A percentile compares a stretch with the other conserved stretches of the same genome.
Evolutionary conservation across 2,329 filamentous ascomycete genomes (phyloP).

Genomic region (Trichothecium roseum): DNA sequence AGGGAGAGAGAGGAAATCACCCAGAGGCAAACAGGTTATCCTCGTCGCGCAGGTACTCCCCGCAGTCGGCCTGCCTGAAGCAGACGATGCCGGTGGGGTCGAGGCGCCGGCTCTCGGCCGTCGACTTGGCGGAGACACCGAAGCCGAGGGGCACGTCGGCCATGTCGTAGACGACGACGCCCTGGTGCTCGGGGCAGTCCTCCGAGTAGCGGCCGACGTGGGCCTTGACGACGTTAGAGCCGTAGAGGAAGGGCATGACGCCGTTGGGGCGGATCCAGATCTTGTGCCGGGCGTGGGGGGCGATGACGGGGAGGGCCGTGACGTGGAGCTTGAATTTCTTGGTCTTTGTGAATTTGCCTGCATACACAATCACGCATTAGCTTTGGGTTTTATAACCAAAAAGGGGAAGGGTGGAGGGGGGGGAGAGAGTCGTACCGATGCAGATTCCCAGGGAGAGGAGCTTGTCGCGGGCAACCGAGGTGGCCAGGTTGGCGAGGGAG

Average conservation of each 20-base stretch:
- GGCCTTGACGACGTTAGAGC: slow-evolving; percentile 69
- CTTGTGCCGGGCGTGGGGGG: slow-evolving; percentile 89
- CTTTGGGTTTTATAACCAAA: too few species aligned
- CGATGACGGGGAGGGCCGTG: slow-evolving; percentile 77
- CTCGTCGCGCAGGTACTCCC: slow-evolving; percentile 86
- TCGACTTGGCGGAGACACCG: slow-evolving; percentile 80
- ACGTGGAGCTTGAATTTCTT: slow-evolving; percentile 94
- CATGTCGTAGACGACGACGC: slow-evolving; percentile 84
- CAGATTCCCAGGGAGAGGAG: slow-evolving; percentile 85
- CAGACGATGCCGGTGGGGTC: slow-evolving; percentile 85
- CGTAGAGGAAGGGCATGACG: slow-evolving; percentile 95
- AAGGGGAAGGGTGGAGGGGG: slow-evolving; percentile 4
- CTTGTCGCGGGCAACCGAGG: slow-evolving; percentile 69
- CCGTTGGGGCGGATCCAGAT: slow-evolving; percentile 95
- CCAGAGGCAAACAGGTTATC: slow-evolving; percentile 52
- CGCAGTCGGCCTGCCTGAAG: slow-evolving; percentile 88
- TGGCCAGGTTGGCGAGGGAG: slow-evolving; percentile 83
- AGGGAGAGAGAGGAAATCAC: too few species aligned
- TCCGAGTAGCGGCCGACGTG: slow-evolving; percentile 33
- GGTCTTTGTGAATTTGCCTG: slow-evolving; percentile 91
- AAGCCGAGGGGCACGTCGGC: slow-evolving; percentile 91
- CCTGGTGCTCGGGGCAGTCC: slow-evolving; percentile 46
- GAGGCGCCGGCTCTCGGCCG: slow-evolving; percentile 69
- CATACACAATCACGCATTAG: too few species aligned
- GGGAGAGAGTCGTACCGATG: slow-evolving; percentile 37